These are phyloP conservation scores for Daldinia vernicosa DNA, from an alignment of 495 filamentous ascomycete species.

Conservation along the genomic window DNA sequence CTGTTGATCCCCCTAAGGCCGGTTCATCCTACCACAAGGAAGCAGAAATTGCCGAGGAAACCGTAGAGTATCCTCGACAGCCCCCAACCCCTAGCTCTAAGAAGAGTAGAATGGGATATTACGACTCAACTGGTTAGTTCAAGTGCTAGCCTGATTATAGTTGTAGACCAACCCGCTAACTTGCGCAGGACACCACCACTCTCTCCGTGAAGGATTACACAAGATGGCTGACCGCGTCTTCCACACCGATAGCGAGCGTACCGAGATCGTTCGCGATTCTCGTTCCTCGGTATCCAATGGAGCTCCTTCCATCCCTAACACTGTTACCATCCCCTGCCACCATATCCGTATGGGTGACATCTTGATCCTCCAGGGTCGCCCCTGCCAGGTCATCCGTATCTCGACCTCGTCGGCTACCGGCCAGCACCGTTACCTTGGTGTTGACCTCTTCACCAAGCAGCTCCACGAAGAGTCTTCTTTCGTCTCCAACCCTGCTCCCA, in stretches of 20 bases:
- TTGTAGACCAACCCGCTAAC: slow-evolving; percentile 25
- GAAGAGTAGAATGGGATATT: slow-evolving; percentile 92
- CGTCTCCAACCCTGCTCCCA: slow-evolving; percentile 94
- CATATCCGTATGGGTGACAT: slow-evolving; percentile 99
- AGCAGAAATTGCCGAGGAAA: slow-evolving; percentile 50
- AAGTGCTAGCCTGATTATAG: background rate
- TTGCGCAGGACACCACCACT: slow-evolving; percentile 82
- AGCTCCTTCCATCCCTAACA: slow-evolving; percentile 68
- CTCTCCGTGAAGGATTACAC: slow-evolving; percentile 87
- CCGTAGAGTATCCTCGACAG: slow-evolving; percentile 54
- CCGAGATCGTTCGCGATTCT: slow-evolving; percentile 61
- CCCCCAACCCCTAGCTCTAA: slow-evolving; percentile 45
- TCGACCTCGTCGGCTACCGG: slow-evolving; percentile 97
- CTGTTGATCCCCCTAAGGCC: slow-evolving; percentile 58
- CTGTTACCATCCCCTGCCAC: slow-evolving; percentile 98
- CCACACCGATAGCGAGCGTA: slow-evolving; percentile 71
- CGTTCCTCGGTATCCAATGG: slow-evolving; percentile 44
- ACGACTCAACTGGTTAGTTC: slow-evolving; percentile 84
- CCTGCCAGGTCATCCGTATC: slow-evolving; percentile 99
- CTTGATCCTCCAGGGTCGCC: slow-evolving; percentile 97
- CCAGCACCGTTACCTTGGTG: slow-evolving; percentile 99
- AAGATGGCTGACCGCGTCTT: slow-evolving; percentile 82
- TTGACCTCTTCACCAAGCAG: slow-evolving; percentile 97
- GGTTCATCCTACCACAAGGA: slow-evolving; percentile 52
- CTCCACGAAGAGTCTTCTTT: slow-evolving; percentile 99